A percentile compares a stretch with the other conserved stretches of the same genome.
Conservation (phyloP, 78 protist genomes). For the Bigelowiella natans region DNA sequence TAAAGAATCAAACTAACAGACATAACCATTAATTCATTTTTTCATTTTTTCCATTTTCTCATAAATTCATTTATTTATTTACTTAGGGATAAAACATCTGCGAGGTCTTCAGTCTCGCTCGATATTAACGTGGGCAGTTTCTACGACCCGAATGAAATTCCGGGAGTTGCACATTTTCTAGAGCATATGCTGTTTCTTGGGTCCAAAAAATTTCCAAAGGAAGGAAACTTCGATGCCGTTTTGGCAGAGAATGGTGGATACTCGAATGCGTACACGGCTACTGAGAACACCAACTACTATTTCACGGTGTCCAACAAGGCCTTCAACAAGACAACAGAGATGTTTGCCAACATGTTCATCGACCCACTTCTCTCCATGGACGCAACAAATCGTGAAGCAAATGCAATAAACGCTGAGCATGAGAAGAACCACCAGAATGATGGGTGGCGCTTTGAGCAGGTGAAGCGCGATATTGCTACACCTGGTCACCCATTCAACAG, state of each 20-base stretch:
- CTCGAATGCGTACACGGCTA: conserved; percentile 1
- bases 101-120: neutral
- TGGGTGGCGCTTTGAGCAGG: neutral
- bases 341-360: conserved; percentile 9
- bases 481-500: conserved; percentile 3
- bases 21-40: too few species aligned
- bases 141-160: neutral
- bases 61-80: too few species aligned
- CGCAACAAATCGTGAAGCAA: neutral
- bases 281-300: neutral
- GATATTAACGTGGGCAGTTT: neutral
- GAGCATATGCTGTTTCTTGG: conserved; percentile 26
- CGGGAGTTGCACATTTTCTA: conserved; percentile 14
- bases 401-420: conserved; percentile 12
- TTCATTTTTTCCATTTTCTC: too few species aligned
- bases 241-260: neutral
- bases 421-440: neutral
- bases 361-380: neutral
- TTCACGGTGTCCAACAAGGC: neutral
- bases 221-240: neutral
- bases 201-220: neutral
- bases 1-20: too few species aligned
- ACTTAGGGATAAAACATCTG: neutral
- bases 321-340: neutral
- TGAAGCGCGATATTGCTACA: neutral